Evolutionary conservation across 2,329 filamentous ascomycete genomes (phyloP).

Genomic region (Colletotrichum sansevieriae): DNA sequence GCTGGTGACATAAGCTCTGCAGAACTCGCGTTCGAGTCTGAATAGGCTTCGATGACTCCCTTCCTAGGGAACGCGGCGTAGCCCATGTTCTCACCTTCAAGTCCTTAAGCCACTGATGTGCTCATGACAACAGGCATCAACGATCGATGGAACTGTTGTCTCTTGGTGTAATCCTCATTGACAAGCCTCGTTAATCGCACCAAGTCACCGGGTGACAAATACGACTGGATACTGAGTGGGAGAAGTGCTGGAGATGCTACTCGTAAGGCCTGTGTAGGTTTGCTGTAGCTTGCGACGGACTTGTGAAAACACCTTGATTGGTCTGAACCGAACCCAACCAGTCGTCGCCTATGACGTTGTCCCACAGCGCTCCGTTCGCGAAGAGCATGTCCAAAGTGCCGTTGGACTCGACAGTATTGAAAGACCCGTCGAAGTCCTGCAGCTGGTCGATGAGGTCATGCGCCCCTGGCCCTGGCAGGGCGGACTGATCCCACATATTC

Average conservation of each 20-base stretch:
- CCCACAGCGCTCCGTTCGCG: slow-evolving; percentile 32
- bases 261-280: slow-evolving; percentile 32
- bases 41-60: no score
- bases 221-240: no score
- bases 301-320: slow-evolving; percentile 20
- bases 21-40: no score
- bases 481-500: slow-evolving; percentile 25
- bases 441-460: slow-evolving; percentile 34
- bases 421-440: slow-evolving; percentile 35
- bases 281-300: slow-evolving; percentile 5
- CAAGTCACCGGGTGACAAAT: no score
- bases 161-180: no score
- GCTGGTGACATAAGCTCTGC: no score
- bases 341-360: slow-evolving; percentile 28
- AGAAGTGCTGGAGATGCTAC: background rate
- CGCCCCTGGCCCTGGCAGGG: slow-evolving; percentile 13
- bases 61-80: no score
- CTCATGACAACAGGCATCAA: no score
- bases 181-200: no score
- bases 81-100: no score
- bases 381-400: slow-evolving; percentile 38
- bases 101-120: no score
- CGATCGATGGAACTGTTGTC: no score
- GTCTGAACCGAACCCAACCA: slow-evolving; percentile 35
- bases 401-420: slow-evolving; percentile 33